These are phyloP conservation scores for Colletotrichum sp. DNA, from an alignment of 2,329 filamentous ascomycete genomes.

Conservation along the genomic window DNA sequence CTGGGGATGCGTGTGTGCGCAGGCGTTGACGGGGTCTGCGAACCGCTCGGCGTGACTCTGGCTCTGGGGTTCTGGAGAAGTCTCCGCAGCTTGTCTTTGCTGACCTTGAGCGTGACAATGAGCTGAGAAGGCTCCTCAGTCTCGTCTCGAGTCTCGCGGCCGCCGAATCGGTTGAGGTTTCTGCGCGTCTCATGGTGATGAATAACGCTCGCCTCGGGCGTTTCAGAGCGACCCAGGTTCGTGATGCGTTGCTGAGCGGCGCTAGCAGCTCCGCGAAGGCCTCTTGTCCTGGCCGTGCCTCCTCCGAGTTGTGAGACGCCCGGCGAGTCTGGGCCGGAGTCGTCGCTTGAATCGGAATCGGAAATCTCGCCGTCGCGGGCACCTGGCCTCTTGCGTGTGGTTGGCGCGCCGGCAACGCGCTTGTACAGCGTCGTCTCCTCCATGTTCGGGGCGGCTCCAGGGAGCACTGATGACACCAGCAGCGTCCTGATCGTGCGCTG, in stretches of 20 bases:
- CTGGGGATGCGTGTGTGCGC: constrained; percentile 36
- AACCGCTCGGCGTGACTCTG: constrained; percentile 26
- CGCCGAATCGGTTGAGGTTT: constrained; percentile 62
- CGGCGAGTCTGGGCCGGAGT: constrained; percentile 86
- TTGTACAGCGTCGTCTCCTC: constrained; percentile 92
- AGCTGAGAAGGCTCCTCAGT: constrained; percentile 76
- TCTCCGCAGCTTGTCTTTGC: constrained; percentile 73
- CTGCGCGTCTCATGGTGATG: constrained; percentile 72
- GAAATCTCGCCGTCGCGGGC: constrained; percentile 74
- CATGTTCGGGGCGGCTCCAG: constrained; percentile 79
- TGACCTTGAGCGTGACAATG: constrained; percentile 77
- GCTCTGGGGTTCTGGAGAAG: constrained; percentile 58
- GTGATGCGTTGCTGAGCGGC: constrained; percentile 89
- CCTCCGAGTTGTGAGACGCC: constrained; percentile 72
- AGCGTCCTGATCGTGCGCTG: constrained; percentile 92
- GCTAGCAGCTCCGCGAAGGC: constrained; percentile 86
- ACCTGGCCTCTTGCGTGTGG: constrained; percentile 61
- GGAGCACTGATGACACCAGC: constrained; percentile 90
- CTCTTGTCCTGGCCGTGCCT: constrained; percentile 84
- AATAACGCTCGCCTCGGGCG: constrained; percentile 73
- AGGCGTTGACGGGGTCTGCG: constrained; percentile 35
- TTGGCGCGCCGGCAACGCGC: constrained; percentile 64
- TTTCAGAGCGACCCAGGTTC: constrained; percentile 82
- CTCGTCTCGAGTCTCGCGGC: constrained; percentile 76
- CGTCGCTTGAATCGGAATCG: constrained; percentile 91